Evolutionary conservation across 1,284 basidiomycete genomes (phyloP), one percentile per base, ranked within the genome.

Genomic region (Paramarasmius palmivorus): DNA sequence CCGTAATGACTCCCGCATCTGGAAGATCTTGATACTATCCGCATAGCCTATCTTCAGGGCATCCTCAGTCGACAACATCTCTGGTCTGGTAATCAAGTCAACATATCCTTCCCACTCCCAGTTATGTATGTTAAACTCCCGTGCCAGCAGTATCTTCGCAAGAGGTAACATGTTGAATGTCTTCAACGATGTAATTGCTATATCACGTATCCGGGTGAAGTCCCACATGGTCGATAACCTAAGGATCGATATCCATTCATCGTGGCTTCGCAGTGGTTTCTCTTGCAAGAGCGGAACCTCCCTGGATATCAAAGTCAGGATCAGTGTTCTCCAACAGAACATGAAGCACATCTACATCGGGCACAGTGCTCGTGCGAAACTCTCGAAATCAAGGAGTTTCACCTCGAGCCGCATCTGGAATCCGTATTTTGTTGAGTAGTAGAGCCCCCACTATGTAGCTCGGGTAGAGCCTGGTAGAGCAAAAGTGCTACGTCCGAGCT

Each of bases 211-310:
- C 17, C 54, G 57, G 0, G 51, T 22, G 15, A 72, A 72, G 0
- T 51, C 26, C 71, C 68, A 72, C 17, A 60, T 58, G 0, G 50
- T 60, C 12, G 70, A 51, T 7, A 73, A 63, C 3, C 54, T 55
- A 1, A 72, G 62, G n/a, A 73, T 62, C 0, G 47, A 55, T 0
- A 59, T 1, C 71, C 72, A 73, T 0, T 57, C 36, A 12, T 50
- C 36, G 9, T n/a, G n/a, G 10, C 35, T 50, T 29, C 32, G 20
- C 37, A 6, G 17, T 34, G 19, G 34, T 6, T 22, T 32, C 12
- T 32, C 7, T 12, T 32, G 29, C 6, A 32, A 12, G 7, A 32
- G 12, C 29, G 29, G 29, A 32, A 6, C 12, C 12, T 32, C 29
- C 12, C 29, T 32, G 29, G 29, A 32, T 32, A 32, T 32, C 29